Evolutionary conservation across 164 flowering plant genomes (phyloP).

Genomic region (Piper betle): DNA sequence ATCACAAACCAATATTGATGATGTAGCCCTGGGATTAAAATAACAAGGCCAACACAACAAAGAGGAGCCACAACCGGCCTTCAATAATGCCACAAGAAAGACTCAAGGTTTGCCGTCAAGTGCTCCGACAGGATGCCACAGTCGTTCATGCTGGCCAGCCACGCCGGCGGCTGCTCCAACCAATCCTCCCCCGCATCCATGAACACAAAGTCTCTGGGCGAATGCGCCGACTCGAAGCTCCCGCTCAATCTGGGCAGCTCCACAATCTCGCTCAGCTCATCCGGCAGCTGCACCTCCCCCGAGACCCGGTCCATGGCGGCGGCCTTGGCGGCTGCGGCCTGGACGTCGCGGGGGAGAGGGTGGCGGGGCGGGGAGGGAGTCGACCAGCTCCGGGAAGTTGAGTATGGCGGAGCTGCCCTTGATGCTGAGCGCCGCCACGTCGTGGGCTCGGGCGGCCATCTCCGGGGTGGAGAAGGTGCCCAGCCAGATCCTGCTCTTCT

Average conservation of each 20-base stretch:
- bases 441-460: slow-evolving; percentile 91
- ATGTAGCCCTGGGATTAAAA: slow-evolving; percentile 3
- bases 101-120: slow-evolving; percentile 12
- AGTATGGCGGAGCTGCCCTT: slow-evolving; percentile 61
- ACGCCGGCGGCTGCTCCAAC: slow-evolving; percentile 21
- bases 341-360: slow-evolving; percentile 46
- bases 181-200: slow-evolving; percentile 25
- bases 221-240: slow-evolving; percentile 12
- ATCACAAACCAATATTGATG: not conserved
- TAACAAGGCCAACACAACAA: not conserved
- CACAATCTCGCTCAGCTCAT: slow-evolving; percentile 50
- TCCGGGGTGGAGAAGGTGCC: slow-evolving; percentile 72
- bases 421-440: slow-evolving; percentile 60
- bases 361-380: slow-evolving; percentile 37
- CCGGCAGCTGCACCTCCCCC: slow-evolving; percentile 15
- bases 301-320: slow-evolving; percentile 44
- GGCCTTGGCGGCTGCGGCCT: slow-evolving; percentile 64
- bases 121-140: slow-evolving; percentile 8
- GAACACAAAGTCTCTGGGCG: slow-evolving; percentile 19
- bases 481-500: slow-evolving; percentile 84
- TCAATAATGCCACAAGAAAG: slow-evolving; percentile 25
- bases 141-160: slow-evolving; percentile 21
- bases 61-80: too few relatives aligned
- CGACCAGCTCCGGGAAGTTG: slow-evolving; percentile 62
- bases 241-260: slow-evolving; percentile 40